Conservation (phyloP, 257 asterid genomes). For the Craterostigma plantagineum region DNA sequence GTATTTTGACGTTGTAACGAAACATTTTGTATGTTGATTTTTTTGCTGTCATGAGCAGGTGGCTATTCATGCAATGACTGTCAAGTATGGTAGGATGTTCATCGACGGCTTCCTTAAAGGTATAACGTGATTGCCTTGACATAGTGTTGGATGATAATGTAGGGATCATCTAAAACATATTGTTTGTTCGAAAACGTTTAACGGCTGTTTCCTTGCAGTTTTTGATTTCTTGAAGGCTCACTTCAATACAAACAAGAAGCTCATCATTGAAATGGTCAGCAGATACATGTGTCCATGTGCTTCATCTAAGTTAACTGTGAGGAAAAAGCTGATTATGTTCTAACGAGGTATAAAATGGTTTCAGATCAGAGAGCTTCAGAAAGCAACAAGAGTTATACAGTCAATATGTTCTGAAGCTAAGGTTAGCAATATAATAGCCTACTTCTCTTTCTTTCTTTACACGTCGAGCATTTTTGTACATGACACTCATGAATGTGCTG, state of each 20-base stretch:
- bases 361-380: conserved; percentile 80
- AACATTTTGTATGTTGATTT: conserved; percentile 9
- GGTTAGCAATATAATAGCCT: conserved; percentile 23
- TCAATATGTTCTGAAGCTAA: conserved; percentile 80
- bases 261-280: conserved; percentile 58
- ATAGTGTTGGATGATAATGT: too few relatives aligned
- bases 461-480: too few relatives aligned
- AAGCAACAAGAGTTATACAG: conserved; percentile 77
- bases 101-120: conserved; percentile 77
- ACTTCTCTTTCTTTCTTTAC: too few relatives aligned
- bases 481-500: too few relatives aligned
- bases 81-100: conserved; percentile 79
- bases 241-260: conserved; percentile 45
- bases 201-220: conserved; percentile 25
- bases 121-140: conserved; percentile 8
- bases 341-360: too few relatives aligned
- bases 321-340: neutral
- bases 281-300: neutral
- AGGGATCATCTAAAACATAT: too few relatives aligned
- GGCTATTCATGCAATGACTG: conserved; percentile 58
- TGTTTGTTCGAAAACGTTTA: too few relatives aligned
- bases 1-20: neutral
- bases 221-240: conserved; percentile 57
- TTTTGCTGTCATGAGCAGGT: conserved; percentile 27
- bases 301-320: too few relatives aligned